Evolutionary conservation across 225 moss, liverwort and hornwort species (phyloP).

Genomic region (Straminergon stramineum): DNA sequence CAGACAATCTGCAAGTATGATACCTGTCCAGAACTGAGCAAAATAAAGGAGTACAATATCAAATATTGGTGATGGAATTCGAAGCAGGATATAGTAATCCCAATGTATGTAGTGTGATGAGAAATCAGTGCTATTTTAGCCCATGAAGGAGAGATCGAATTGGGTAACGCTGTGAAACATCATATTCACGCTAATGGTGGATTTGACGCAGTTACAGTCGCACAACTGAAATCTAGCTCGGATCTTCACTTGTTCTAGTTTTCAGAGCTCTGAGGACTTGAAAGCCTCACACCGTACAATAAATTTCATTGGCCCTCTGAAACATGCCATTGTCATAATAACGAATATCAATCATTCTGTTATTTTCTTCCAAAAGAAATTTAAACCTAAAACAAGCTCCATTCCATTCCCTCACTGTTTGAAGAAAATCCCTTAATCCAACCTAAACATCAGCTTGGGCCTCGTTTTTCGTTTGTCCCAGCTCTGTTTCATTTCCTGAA

Average conservation of each 20-base stretch:
- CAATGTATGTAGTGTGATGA: too few relatives aligned
- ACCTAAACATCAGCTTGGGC: background rate
- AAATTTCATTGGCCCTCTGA: background rate
- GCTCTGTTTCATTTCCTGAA: background rate
- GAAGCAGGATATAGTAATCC: background rate
- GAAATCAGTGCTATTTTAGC: background rate
- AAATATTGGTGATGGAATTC: background rate
- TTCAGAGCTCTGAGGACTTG: background rate
- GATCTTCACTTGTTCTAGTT: background rate
- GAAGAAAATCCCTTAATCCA: background rate
- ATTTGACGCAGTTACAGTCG: background rate
- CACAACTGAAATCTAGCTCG: background rate
- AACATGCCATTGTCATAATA: background rate
- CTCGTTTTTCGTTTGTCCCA: background rate
- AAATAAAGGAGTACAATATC: background rate
- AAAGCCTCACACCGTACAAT: background rate
- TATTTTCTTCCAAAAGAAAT: background rate
- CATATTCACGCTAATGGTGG: background rate
- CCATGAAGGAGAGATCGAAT: background rate
- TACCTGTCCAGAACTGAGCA: too few relatives aligned
- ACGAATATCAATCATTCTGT: background rate
- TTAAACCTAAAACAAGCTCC: background rate
- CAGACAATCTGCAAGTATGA: background rate
- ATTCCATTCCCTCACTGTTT: background rate
- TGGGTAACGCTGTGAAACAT: background rate